These are phyloP conservation scores for Microascus cirrosus DNA, from an alignment of 2,329 filamentous ascomycete genomes.

Conservation along the genomic window DNA sequence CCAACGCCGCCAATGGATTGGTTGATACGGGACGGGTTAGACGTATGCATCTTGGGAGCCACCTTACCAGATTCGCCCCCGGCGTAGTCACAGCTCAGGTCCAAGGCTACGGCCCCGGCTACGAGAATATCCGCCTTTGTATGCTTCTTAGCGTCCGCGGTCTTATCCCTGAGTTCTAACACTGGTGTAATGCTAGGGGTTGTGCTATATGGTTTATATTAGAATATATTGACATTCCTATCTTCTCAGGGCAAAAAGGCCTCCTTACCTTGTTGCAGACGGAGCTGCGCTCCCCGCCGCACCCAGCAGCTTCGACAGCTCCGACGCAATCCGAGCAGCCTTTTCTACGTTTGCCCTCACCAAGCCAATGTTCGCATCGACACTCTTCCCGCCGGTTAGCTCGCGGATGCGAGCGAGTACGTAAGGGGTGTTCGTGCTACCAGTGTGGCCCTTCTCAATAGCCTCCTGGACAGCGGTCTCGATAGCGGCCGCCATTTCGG, in stretches of 20 bases:
- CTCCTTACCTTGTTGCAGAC: constrained; percentile 1
- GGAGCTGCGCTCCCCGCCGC: background rate
- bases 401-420: constrained; percentile 70
- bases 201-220: background rate
- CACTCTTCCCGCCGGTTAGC: constrained; percentile 59
- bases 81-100: constrained; percentile 71
- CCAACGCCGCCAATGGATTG: constrained; percentile 87
- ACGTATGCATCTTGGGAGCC: constrained; percentile 57
- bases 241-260: background rate
- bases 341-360: constrained; percentile 42
- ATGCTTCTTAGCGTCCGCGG: background rate
- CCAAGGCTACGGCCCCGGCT: constrained; percentile 80
- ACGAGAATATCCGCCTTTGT: constrained; percentile 58
- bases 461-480: constrained; percentile 56
- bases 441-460: constrained; percentile 52
- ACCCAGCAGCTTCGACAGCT: constrained; percentile 25
- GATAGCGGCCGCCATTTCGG: constrained; percentile 60
- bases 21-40: constrained; percentile 70
- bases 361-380: constrained; percentile 61
- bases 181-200: background rate
- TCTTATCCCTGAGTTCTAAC: background rate
- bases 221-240: background rate
- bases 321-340: constrained; percentile 42
- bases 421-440: constrained; percentile 75
- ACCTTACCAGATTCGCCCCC: constrained; percentile 13